Evolutionary conservation across 2,329 filamentous ascomycete species (phyloP), one percentile per base, ranked within the genome.

Genomic region (Diplodia scrobiculata): DNA sequence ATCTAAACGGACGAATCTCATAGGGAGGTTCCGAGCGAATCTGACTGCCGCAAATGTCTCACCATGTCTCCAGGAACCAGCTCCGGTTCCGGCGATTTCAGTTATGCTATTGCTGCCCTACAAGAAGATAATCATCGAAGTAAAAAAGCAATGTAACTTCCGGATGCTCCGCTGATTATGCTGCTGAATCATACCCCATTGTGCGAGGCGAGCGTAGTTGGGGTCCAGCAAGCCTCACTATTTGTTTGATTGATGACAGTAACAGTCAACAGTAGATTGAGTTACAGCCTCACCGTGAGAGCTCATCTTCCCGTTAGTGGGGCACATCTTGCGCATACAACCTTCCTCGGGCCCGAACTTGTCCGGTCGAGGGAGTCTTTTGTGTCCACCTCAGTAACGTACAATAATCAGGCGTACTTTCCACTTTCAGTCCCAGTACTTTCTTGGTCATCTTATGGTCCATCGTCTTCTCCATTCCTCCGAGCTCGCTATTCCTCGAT

Each of bases 61-160:
- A 19, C 41, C 7, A 45, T 5, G 3, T 21, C 52, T 29, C n/a
- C 55, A 50, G 45, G 45, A 62, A 2, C 45, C 36, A 54, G 25
- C 21, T 53, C 32, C 50, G 21, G 27, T 50, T 13, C 29, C 5
- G 14, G 34, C 27, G 11, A 13, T 5, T 14, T 36, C 32, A 32
- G 60, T 25, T 29, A 11, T 63, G 47, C 32, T 9, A 19, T 64
- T 45, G 47, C 48, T 48, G 55, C 55, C 55, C 55, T 58, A 29
- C 32, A 47, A 11, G 34, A 36, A 59, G 25, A 25, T 25, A 25
- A 58, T 32, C 17, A 32, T 13, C n/a, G 11, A 52, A 51, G 21
- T 11, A 19, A 62, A 62, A 50, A 62, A 62, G 29, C 58, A 51
- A 38, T 50, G 25, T 60, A 19, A n/a, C 17, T 48, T 58, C 54